Evolutionary conservation across 2,329 filamentous ascomycete species (phyloP).

Genomic region (Trichoderma koningii): DNA sequence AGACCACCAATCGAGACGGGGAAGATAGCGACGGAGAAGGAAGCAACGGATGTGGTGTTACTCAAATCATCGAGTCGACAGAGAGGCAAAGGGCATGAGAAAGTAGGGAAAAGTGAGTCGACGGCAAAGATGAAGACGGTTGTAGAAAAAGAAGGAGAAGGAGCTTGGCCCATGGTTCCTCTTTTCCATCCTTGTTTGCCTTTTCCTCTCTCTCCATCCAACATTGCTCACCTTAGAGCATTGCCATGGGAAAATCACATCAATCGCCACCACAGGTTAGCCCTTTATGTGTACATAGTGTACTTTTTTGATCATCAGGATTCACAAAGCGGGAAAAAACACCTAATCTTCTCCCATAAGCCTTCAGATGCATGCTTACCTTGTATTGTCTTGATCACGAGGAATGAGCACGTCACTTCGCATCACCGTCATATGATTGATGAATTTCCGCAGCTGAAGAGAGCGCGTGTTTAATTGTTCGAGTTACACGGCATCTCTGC

Average conservation of each 20-base stretch:
- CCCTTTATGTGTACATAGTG: slow-evolving; percentile 26
- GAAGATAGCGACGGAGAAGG: slow-evolving; percentile 24
- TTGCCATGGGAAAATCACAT: not conserved
- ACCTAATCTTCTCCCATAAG: too few species aligned
- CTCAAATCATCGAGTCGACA: not conserved
- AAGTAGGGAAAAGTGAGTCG: not conserved
- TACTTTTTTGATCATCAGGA: slow-evolving; percentile 26
- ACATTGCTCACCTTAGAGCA: not conserved
- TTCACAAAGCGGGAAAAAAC: slow-evolving; percentile 7
- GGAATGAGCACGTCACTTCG: not conserved
- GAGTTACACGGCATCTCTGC: not conserved
- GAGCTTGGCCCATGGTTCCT: not conserved
- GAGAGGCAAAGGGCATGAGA: not conserved
- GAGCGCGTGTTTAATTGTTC: too few species aligned
- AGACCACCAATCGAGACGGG: not conserved
- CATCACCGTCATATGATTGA: not conserved
- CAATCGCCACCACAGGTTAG: slow-evolving; percentile 2
- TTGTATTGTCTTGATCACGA: not conserved
- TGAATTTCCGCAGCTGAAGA: too few species aligned
- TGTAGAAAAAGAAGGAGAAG: not conserved
- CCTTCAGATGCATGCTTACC: too few species aligned
- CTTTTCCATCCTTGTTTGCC: not conserved
- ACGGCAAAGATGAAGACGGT: not conserved
- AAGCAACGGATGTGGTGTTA: slow-evolving; percentile 12
- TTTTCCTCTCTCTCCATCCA: not conserved